phyloP scores from a whole-genome alignment of 441 rosid genomes.

The Erodium texanum region DNA sequence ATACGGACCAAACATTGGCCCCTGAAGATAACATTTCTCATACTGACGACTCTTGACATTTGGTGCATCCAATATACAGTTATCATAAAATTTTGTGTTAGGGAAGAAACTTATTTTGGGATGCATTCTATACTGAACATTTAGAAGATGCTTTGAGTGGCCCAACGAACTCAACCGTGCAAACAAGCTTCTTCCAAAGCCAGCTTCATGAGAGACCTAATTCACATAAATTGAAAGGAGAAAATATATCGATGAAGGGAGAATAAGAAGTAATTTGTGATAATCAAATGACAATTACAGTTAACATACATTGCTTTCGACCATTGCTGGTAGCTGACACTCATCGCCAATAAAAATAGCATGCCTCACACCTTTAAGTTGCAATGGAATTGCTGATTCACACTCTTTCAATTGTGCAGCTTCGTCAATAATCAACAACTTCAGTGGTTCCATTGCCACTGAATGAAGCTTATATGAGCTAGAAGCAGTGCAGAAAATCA shows the following conservation, averaged over 20 bases:
- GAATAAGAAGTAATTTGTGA: neutral
- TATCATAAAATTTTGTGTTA: conserved; percentile 27
- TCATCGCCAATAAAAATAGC: conserved; percentile 40
- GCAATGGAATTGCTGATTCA: conserved; percentile 38
- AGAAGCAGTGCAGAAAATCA: conserved; percentile 37
- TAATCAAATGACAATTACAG: neutral
- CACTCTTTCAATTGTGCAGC: conserved; percentile 43
- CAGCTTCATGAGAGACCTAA: conserved; percentile 33
- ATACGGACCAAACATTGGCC: conserved; percentile 39
- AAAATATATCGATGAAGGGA: neutral
- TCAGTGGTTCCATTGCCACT: conserved; percentile 20
- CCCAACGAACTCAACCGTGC: conserved; percentile 35
- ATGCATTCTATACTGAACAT: conserved; percentile 47
- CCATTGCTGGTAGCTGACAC: conserved; percentile 32
- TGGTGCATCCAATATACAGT: conserved; percentile 27
- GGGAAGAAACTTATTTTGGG: conserved; percentile 41
- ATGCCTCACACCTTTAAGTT: conserved; percentile 28
- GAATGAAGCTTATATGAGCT: conserved; percentile 28
- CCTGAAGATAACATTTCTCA: conserved; percentile 21
- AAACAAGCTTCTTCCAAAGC: conserved; percentile 44
- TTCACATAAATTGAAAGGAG: neutral
- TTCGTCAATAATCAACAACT: conserved; percentile 39
- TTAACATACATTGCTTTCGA: conserved; percentile 30
- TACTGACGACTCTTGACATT: conserved; percentile 21
- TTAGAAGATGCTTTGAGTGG: conserved; percentile 31